Base-by-base conservation (phyloP, 2,329 filamentous ascomycete genomes). In the Microascus cirrosus region DNA sequence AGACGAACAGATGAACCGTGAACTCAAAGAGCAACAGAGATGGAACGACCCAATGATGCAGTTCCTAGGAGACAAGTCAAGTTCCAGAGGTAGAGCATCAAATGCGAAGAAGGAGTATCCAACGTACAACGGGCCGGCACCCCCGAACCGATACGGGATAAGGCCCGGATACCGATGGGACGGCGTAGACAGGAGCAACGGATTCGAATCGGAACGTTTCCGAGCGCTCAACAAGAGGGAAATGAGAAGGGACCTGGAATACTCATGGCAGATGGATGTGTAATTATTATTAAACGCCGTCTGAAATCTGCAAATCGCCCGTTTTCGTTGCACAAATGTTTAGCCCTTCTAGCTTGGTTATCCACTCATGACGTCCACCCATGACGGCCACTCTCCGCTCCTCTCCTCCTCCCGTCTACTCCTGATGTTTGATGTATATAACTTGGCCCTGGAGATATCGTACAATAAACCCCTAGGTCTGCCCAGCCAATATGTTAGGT, bases 181-280 rank as follows among this genome's bases (percentile, higher is more conserved):
- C 76, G 94, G 95, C 6, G 94, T 99, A 20, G 94, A 99, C 76
- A 80, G 94, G 63, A 80, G 90, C 22, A 99, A 90, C 73, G 93
- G 93, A 0, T 97, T 96, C 69, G 94, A 99, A 74, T 87, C 83
- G 61, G 87, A 96, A 68, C 88, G 92, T 74, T 97, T 97, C 74
- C 90, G 88, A 69, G 89, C 91, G 2, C 77, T 92, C 63, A 96
- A 96, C 70, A 77, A 84, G 63, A 82, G 82, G 63, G 84, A 85
- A 65, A 84, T 91, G 68, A 84, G 87, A 64, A 87, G 89, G 71
- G 86, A 86, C 35, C 71, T 97, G 66, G 85, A 93, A 65, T 97
- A 96, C 71, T 84, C 87, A 35, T 99, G 93, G 94, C 90, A 96
- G 77, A 94, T 95, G 87, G 94, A 96, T 73, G 89, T 91, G 71